Evolutionary conservation across 164 flowering plant genomes (phyloP), one percentile per base, ranked within the genome.

Genomic region (Warburgia ugandensis): DNA sequence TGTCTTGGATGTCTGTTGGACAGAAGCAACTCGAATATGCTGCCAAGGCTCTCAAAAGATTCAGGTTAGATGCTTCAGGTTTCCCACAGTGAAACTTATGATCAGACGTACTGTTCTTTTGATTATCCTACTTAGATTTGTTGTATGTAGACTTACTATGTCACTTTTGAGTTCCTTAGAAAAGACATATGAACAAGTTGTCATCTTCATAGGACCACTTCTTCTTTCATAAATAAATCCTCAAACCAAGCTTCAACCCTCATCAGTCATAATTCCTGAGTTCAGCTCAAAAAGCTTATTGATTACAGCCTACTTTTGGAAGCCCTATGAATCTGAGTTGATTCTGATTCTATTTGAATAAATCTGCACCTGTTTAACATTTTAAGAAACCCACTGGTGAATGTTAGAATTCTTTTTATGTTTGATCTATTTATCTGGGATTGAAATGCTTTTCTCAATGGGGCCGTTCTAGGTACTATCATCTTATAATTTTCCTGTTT

Each of bases 1-100:
- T 74, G 43, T 65, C 73, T 50, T 71, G 71, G 64, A 52, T 74
- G 71, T 71, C 78, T 33, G 75, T 71, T 36, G 78, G 73, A 53
- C 61, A 71, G 59, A 66, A 68, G 48, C 67, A 74, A 51, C 67
- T 74, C 10, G 67, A 68, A 28, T 74, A 68, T 53, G 78, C 71
- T 60, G 64, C 73, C 32, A 63, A 30, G 30, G 73, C 78, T 39
- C 63, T 74, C 19, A 65, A 59, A 54, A 58, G 55, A 61, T 74
- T 71, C 44, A 74, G 78, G 78, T 65, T 58, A 12, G 5, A 4
- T 26, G 9, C 30, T 31, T 46, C 23, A 28, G 19, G 58, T 55
- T 41, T 27, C 13, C 52, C 58, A 45, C 22, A 20, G 11, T 21
- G 8, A 21, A 29, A 29, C 13, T 22, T 37, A 10, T 30, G 36